A percentile compares a stretch with the other conserved stretches of the same genome.
Conservation (phyloP, 768 basidiomycete species). For the Trametes villosa region DNA sequence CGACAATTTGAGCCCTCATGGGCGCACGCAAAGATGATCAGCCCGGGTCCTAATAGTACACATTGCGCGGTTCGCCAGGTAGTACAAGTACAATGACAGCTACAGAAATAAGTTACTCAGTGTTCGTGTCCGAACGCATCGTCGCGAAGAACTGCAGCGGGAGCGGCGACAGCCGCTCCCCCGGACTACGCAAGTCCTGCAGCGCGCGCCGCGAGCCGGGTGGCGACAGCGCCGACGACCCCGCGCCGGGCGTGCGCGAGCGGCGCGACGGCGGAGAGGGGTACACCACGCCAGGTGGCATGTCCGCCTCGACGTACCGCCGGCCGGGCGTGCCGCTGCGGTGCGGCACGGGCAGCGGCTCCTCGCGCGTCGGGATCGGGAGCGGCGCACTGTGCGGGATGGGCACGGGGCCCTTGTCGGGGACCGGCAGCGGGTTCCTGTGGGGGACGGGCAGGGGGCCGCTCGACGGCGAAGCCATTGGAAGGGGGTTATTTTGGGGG, state of each 20-base stretch:
- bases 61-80: too few relatives aligned
- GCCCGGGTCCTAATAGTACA: too few relatives aligned
- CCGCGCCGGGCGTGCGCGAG: not conserved
- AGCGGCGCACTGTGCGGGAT: constrained; percentile 2
- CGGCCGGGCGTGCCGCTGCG: constrained; percentile 15
- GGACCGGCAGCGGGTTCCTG: not conserved
- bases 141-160: constrained; percentile 21
- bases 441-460: constrained; percentile 10
- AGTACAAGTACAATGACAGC: constrained; percentile 10
- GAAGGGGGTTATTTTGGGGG: constrained; percentile 5
- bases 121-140: constrained; percentile 19
- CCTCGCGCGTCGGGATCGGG: constrained; percentile 8
- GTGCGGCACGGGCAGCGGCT: constrained; percentile 18
- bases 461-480: constrained; percentile 1
- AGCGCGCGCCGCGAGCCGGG: constrained; percentile 7
- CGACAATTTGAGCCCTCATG: too few relatives aligned
- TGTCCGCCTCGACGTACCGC: constrained; percentile 22
- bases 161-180: constrained; percentile 17
- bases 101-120: constrained; percentile 13
- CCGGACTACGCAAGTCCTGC: constrained; percentile 17
- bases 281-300: constrained; percentile 23
- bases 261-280: constrained; percentile 21
- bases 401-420: not conserved
- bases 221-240: constrained; percentile 6
- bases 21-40: not conserved